Evolutionary conservation across 306 rosid species (phyloP).

Genomic region (Glycine soja): DNA sequence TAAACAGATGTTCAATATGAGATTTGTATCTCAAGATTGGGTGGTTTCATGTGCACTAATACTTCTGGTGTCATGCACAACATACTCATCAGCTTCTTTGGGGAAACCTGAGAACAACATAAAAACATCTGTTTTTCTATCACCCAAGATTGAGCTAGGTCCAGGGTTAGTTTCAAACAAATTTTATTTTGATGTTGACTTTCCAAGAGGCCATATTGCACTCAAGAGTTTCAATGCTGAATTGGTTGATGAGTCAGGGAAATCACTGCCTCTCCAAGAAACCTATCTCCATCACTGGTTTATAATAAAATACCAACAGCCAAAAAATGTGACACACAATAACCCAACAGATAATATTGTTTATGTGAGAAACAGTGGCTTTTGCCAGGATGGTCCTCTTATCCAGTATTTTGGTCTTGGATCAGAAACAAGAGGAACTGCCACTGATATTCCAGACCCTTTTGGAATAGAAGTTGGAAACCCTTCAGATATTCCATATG

Average conservation of each 20-base stretch:
- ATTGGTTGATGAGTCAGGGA: constrained; percentile 67
- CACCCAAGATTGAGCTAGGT: constrained; percentile 65
- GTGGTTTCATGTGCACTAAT: constrained; percentile 42
- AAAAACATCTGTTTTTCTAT: constrained; percentile 52
- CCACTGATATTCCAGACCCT: constrained; percentile 66
- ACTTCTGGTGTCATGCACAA: constrained; percentile 41
- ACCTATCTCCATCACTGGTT: constrained; percentile 88
- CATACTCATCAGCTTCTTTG: constrained; percentile 44
- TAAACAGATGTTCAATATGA: constrained; percentile 57
- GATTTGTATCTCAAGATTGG: constrained; percentile 33
- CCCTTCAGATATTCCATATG: constrained; percentile 59
- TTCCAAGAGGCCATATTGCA: constrained; percentile 79
- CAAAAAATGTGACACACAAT: constrained; percentile 41
- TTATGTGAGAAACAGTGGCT: constrained; percentile 53
- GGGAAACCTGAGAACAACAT: constrained; percentile 44
- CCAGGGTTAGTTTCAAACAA: constrained; percentile 70
- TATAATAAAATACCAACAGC: constrained; percentile 46
- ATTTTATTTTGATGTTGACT: constrained; percentile 52
- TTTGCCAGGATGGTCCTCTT: constrained; percentile 51
- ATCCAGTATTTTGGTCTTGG: constrained; percentile 74
- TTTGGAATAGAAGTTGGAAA: constrained; percentile 74
- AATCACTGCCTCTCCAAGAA: constrained; percentile 66
- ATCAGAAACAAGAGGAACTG: constrained; percentile 69
- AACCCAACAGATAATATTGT: constrained; percentile 13
- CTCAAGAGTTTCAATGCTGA: constrained; percentile 73